phyloP scores from a whole-genome alignment of 306 rosid species.

The Corylus heterophylla region DNA sequence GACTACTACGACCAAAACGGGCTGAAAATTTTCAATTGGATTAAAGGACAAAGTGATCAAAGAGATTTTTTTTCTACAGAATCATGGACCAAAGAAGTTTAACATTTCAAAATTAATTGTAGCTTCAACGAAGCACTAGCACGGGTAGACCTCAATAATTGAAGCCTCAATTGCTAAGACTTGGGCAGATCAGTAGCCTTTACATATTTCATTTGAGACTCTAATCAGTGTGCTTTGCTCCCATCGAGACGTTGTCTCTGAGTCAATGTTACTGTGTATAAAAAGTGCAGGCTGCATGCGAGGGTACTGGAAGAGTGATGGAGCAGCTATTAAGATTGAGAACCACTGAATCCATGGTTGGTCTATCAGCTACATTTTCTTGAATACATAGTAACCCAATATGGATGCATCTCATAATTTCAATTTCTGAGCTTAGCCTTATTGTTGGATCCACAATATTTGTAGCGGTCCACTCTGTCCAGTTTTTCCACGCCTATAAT shows the following conservation, averaged over 20 bases:
- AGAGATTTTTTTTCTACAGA: too few species aligned
- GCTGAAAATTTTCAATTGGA: too few species aligned
- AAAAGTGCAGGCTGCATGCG: slow-evolving; percentile 36
- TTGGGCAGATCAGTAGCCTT: background rate
- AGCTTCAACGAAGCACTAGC: background rate
- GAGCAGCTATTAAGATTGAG: slow-evolving; percentile 44
- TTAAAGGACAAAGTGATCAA: too few species aligned
- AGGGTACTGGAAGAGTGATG: slow-evolving; percentile 32
- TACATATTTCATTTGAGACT: background rate
- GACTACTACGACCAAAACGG: too few species aligned
- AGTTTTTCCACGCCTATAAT: slow-evolving; percentile 29
- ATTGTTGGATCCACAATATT: slow-evolving; percentile 15
- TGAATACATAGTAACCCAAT: slow-evolving; percentile 59
- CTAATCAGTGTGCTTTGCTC: background rate
- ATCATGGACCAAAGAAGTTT: too few species aligned
- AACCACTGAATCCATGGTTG: slow-evolving; percentile 43
- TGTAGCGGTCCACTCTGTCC: slow-evolving; percentile 4
- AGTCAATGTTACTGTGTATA: slow-evolving; percentile 3
- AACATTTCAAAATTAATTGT: slow-evolving; percentile 10
- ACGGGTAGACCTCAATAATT: too few species aligned
- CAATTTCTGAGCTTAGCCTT: background rate
- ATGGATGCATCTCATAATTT: slow-evolving; percentile 50
- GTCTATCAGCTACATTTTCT: slow-evolving; percentile 45
- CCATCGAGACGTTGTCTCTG: background rate
- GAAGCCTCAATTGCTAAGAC: slow-evolving; percentile 4